Base-by-base conservation (phyloP, 1,284 basidiomycete genomes). In the Melampsora americana region DNA sequence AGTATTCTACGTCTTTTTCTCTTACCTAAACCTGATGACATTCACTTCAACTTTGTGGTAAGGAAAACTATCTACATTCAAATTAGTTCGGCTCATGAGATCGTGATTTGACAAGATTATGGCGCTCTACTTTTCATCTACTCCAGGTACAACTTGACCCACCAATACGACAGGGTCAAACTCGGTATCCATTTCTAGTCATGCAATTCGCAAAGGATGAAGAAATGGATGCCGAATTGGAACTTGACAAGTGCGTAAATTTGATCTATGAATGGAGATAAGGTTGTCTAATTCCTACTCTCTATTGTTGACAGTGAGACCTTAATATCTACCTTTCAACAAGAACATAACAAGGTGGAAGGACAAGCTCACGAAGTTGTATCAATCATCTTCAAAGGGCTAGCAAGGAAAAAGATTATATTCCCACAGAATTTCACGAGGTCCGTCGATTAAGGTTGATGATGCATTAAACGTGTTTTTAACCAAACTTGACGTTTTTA, bases 181-280 rank as follows among this genome's bases (percentile, higher is more conserved):
- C 96, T 0, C 87, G 93, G 62, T 99, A 99, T 83, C 95, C 95
- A 69, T 99, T 96, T 84, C 86, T 99, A 20, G 95, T 99, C 69
- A 94, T 98, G 88, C 94, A 97, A 82, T 99, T 97, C 84, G 91
- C 90, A 35, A 89, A 93, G 78, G 95, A 98, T 80, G 96, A 99
- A 83, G 95, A 97, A 83, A 93, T 95, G 79, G 95, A 95, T 60
- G 92, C 94, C 3, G 94, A 97, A 82, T 85, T 99, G 69, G 97
- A 97, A 82, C 88, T 99, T 85, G 86, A 89, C 74, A 93, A 98
- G 92, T 93, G 83, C 78, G 90, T 85, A 14, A 44, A 6, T 44
- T 71, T 1, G 14, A 26, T 48, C 23, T 18, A 26, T 20, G 28
- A 67, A 46, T n/a, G n/a, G 18, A 0, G 6, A 9, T 42, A 12